These are phyloP conservation scores for Clavariopsis aquatica DNA, from an alignment of 495 filamentous ascomycete genomes.

Conservation along the genomic window DNA sequence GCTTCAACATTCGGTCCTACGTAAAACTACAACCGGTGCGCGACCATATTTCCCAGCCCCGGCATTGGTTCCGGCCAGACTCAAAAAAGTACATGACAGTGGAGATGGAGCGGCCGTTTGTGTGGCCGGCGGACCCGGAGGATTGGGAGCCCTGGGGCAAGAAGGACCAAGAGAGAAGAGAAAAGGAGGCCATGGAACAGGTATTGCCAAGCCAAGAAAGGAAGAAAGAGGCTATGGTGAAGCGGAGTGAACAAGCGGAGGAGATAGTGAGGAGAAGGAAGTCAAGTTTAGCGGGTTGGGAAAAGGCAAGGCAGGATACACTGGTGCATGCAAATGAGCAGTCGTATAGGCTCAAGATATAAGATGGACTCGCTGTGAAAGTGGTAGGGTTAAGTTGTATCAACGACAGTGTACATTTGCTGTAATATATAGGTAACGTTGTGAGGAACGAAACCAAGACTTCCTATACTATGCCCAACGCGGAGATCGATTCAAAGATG, in stretches of 20 bases:
- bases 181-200: conserved; percentile 29
- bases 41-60: conserved; percentile 47
- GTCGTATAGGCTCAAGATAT: neutral
- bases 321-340: conserved; percentile 2
- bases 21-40: conserved; percentile 67
- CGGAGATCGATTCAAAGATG: conserved; percentile 23
- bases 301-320: neutral
- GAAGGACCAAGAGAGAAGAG: conserved; percentile 39
- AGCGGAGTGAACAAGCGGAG: conserved; percentile 59
- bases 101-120: conserved; percentile 79
- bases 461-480: neutral
- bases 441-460: conserved; percentile 7
- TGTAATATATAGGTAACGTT: neutral
- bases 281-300: neutral
- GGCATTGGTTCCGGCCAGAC: conserved; percentile 58
- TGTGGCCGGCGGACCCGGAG: conserved; percentile 70
- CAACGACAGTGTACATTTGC: neutral
- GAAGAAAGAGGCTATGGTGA: conserved; percentile 42
- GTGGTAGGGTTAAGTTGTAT: neutral
- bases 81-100: conserved; percentile 88
- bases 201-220: conserved; percentile 40
- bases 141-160: conserved; percentile 57
- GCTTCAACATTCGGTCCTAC: conserved; percentile 71
- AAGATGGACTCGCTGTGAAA: neutral
- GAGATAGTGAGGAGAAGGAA: conserved; percentile 52